Conservation (phyloP, 192 early-diverging fungal species). For the Phycomyces nitens region DNA sequence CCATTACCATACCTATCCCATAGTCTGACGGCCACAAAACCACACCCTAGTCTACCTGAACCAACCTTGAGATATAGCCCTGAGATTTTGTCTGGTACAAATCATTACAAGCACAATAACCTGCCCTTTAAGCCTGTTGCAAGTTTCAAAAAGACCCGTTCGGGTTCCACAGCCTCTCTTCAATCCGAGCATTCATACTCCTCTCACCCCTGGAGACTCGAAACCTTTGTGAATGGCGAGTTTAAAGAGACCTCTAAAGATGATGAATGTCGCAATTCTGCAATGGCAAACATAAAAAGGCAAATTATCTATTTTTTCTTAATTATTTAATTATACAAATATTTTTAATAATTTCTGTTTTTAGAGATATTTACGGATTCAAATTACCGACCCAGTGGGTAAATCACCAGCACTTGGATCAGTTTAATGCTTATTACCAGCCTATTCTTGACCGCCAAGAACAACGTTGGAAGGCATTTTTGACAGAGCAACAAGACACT, state of each 20-base stretch:
- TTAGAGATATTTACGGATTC: constrained; percentile 57
- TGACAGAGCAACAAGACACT: constrained; percentile 40
- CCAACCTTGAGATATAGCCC: too few species aligned
- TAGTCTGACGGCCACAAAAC: too few species aligned
- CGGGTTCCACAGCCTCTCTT: too few species aligned
- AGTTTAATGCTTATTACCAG: constrained; percentile 47
- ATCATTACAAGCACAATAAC: too few species aligned
- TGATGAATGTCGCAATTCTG: background rate
- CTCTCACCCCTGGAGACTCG: constrained; percentile 7
- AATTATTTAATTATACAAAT: background rate
- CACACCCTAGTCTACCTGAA: too few species aligned
- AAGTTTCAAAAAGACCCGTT: too few species aligned
- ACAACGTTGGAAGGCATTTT: constrained; percentile 42
- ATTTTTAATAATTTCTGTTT: background rate
- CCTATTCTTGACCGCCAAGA: constrained; percentile 45
- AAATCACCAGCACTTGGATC: constrained; percentile 40
- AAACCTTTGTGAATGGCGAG: background rate
- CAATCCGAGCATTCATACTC: too few species aligned
- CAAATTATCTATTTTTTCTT: background rate
- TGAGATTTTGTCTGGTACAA: too few species aligned
- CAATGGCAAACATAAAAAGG: background rate
- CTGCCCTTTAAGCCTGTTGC: too few species aligned
- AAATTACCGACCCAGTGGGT: constrained; percentile 50
- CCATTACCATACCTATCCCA: too few species aligned
- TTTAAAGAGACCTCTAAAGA: constrained; percentile 3